Evolutionary conservation across 768 basidiomycete genomes (phyloP).

Genomic region (Boletus rubroflammeus): DNA sequence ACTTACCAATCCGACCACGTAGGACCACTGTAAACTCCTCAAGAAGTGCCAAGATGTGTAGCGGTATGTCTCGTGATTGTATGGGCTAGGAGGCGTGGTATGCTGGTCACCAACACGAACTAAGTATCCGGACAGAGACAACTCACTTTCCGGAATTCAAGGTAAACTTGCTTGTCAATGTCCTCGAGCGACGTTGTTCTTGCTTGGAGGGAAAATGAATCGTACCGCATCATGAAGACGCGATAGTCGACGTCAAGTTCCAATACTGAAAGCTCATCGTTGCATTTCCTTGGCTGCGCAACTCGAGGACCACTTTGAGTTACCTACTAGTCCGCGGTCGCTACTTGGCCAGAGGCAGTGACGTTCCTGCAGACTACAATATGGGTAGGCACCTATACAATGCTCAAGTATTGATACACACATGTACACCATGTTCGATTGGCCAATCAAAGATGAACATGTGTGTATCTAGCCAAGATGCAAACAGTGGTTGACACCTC

Average conservation of each 20-base stretch:
- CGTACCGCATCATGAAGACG: slow-evolving; percentile 89
- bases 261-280: neutral
- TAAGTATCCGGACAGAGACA: no score
- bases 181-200: slow-evolving; percentile 60
- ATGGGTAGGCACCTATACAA: no score
- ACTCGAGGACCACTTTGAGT: neutral
- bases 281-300: neutral
- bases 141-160: slow-evolving; percentile 52
- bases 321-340: neutral
- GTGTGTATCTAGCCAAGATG: slow-evolving; percentile 9
- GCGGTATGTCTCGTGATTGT: neutral
- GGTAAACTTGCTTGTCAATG: slow-evolving; percentile 40
- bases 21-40: no score
- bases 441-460: no score
- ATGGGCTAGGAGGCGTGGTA: no score
- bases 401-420: no score
- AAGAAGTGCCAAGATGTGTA: no score
- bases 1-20: no score
- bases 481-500: slow-evolving; percentile 51
- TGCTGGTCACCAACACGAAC: no score
- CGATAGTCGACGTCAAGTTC: slow-evolving; percentile 81
- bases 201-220: slow-evolving; percentile 54
- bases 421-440: no score
- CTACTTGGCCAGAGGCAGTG: no score
- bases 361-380: no score